Conservation (phyloP, 306 rosid species). For the Heteromeles arbutifolia region DNA sequence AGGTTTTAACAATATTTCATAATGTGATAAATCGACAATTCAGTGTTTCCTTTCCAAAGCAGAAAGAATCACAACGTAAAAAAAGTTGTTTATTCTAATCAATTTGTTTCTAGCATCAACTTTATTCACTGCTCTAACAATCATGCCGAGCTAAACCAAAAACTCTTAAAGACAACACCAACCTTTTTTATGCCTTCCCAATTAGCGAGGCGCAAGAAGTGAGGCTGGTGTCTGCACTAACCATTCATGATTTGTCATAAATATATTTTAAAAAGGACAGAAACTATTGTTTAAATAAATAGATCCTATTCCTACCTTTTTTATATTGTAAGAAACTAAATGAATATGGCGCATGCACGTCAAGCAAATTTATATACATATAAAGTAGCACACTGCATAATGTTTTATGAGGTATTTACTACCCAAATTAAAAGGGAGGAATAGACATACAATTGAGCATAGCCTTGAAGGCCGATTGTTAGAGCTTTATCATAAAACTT, state of each 20-base stretch:
- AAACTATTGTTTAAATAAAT: background rate
- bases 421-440: conserved; percentile 19
- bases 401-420: conserved; percentile 3
- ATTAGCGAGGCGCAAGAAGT: conserved; percentile 72
- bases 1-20: background rate
- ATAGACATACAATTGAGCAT: conserved; percentile 72
- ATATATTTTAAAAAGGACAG: conserved; percentile 8
- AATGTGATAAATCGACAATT: background rate
- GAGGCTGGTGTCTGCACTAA: conserved; percentile 82
- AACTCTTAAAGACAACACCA: background rate
- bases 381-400: background rate
- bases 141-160: background rate
- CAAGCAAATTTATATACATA: background rate
- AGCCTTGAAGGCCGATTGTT: conserved; percentile 77
- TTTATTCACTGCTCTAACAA: background rate
- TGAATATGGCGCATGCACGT: background rate
- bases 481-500: conserved; percentile 84
- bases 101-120: background rate
- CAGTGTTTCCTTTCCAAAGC: background rate
- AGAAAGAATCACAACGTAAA: background rate
- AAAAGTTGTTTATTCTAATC: background rate
- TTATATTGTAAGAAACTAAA: background rate
- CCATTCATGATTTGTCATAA: conserved; percentile 18
- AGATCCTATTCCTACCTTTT: background rate
- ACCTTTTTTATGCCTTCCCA: conserved; percentile 95